phyloP scores from a whole-genome alignment of 1,284 basidiomycete genomes.

The Tremellales sp. region DNA sequence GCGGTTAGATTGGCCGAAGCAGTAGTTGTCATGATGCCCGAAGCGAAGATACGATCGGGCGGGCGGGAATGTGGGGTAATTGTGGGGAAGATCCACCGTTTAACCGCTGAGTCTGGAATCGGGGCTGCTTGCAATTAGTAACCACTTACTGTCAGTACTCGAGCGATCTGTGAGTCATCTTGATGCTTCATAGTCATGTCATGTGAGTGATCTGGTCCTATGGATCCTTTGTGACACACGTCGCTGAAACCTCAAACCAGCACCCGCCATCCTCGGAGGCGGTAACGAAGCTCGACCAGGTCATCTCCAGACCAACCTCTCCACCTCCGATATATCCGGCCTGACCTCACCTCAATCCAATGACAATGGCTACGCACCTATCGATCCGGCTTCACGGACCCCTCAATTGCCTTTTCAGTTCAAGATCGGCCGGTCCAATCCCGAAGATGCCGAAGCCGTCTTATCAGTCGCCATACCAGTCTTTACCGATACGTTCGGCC shows the following conservation, averaged over 20 bases:
- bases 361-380: not conserved
- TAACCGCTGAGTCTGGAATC: too few species aligned
- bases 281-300: not conserved
- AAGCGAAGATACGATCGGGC: not conserved
- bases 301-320: not conserved
- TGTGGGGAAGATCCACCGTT: too few species aligned
- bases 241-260: too few species aligned
- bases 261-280: not conserved
- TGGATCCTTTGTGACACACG: too few species aligned
- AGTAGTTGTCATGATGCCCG: not conserved
- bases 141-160: too few species aligned
- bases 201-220: too few species aligned
- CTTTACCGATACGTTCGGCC: not conserved
- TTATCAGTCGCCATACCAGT: not conserved
- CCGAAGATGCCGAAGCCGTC: not conserved
- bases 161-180: too few species aligned
- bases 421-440: not conserved
- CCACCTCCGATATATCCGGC: not conserved
- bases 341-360: not conserved
- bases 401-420: not conserved
- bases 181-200: too few species aligned
- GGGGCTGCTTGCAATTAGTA: too few species aligned
- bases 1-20: not conserved
- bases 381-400: too few species aligned
- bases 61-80: too few species aligned